phyloP scores from a whole-genome alignment of 1,284 basidiomycete species.

The Cryptococcus neoformans region DNA sequence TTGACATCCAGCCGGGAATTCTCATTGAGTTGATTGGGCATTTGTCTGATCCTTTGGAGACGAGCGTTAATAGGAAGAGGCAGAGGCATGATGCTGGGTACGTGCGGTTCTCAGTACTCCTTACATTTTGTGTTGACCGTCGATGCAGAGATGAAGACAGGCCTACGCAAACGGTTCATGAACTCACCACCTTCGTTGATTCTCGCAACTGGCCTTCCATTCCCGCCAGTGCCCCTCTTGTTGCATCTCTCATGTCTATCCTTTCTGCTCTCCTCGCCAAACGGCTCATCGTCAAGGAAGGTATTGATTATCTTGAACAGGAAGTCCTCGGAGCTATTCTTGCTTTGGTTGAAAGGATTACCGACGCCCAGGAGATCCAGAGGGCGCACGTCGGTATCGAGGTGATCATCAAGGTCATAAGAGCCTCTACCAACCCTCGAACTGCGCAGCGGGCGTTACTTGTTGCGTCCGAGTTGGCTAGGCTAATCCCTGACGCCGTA shows the following conservation, averaged over 20 bases:
- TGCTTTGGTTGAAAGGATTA: constrained; percentile 62
- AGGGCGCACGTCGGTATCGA: constrained; percentile 58
- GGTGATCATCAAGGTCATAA: constrained; percentile 79
- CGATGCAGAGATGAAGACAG: constrained; percentile 15
- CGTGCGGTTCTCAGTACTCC: neutral
- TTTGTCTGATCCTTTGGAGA: constrained; percentile 31
- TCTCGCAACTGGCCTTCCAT: constrained; percentile 63
- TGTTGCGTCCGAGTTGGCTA: constrained; percentile 80
- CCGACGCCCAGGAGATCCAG: constrained; percentile 39
- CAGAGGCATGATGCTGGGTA: constrained; percentile 25
- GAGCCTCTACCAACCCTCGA: constrained; percentile 84
- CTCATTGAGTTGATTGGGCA: constrained; percentile 25
- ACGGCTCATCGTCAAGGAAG: constrained; percentile 50
- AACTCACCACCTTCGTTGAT: constrained; percentile 69
- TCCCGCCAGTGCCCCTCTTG: constrained; percentile 66
- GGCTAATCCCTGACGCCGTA: constrained; percentile 82
- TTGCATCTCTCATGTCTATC: constrained; percentile 70
- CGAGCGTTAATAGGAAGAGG: constrained; percentile 26
- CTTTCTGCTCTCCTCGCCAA: constrained; percentile 64
- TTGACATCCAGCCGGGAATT: constrained; percentile 22
- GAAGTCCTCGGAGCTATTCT: constrained; percentile 78
- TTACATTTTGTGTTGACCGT: neutral
- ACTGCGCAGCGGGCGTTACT: constrained; percentile 91
- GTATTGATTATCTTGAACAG: constrained; percentile 78
- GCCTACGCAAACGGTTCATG: constrained; percentile 40